Conservation (phyloP, 768 basidiomycete genomes). For the Hericium coralloides region DNA sequence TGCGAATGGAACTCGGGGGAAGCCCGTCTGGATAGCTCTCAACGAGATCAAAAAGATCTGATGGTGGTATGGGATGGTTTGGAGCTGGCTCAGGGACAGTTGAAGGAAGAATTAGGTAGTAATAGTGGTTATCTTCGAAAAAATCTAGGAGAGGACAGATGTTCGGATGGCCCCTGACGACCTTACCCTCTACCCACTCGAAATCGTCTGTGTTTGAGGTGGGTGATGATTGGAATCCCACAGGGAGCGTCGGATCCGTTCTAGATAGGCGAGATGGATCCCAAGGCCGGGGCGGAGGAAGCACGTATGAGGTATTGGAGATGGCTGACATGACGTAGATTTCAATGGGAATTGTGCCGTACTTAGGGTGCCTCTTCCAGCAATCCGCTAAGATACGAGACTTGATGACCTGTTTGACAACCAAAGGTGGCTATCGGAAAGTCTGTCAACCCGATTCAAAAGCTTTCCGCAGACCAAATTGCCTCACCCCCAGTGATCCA, state of each 20-base stretch:
- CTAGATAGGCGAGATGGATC: conserved; percentile 49
- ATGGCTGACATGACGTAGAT: conserved; percentile 91
- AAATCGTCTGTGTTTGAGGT: conserved; percentile 21
- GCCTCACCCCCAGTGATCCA: conserved; percentile 76
- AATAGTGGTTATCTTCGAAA: conserved; percentile 94
- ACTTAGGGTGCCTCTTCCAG: conserved; percentile 94
- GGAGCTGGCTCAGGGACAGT: conserved; percentile 51
- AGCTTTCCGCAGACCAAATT: conserved; percentile 9
- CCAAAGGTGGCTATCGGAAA: conserved; percentile 61
- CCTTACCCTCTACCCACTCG: conserved; percentile 60
- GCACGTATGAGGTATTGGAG: conserved; percentile 68
- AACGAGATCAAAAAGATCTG: conserved; percentile 93
- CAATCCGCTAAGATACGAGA: conserved; percentile 97
- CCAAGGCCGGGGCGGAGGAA: conserved; percentile 79
- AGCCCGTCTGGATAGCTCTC: conserved; percentile 85
- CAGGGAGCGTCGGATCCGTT: background rate
- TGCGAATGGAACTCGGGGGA: conserved; percentile 61
- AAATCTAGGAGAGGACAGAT: conserved; percentile 93
- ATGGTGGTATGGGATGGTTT: conserved; percentile 46
- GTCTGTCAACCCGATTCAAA: conserved; percentile 12
- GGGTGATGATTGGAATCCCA: conserved; percentile 9
- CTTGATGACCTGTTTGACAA: conserved; percentile 98
- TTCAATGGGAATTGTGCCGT: conserved; percentile 97
- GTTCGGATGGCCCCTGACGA: conserved; percentile 87
- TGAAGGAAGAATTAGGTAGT: conserved; percentile 86